A percentile compares a stretch with the other conserved stretches of the same genome.
Conservation (phyloP, 2,329 filamentous ascomycete species). For the Stachybotrys elegans region DNA sequence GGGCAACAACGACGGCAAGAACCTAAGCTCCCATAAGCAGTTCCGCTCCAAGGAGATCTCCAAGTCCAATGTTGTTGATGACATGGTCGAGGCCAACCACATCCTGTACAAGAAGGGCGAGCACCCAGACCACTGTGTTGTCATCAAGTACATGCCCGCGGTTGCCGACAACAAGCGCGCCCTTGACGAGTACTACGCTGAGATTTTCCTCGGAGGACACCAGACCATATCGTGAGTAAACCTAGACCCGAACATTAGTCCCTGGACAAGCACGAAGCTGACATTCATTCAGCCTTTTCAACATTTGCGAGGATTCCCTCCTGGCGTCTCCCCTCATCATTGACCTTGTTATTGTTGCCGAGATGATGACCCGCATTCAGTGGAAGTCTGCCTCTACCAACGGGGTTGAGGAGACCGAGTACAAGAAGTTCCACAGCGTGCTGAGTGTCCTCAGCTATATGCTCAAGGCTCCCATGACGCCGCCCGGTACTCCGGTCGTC, state of each 20-base stretch:
- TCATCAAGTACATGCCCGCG: conserved; percentile 99
- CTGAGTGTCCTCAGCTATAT: conserved; percentile 98
- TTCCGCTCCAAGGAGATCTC: conserved; percentile 99
- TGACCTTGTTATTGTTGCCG: conserved; percentile 84
- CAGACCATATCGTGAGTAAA: conserved; percentile 81
- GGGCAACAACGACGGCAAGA: conserved; percentile 99
- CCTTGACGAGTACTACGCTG: conserved; percentile 96
- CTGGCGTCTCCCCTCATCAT: conserved; percentile 96
- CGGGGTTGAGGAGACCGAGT: conserved; percentile 56
- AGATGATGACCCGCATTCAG: conserved; percentile 98
- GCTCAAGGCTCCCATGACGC: conserved; percentile 93
- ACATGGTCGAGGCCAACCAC: conserved; percentile 96
- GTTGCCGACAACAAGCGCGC: conserved; percentile 99
- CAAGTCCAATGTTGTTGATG: conserved; percentile 98
- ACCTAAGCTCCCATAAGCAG: conserved; percentile 93
- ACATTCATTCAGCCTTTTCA: conserved; percentile 69
- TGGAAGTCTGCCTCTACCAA: conserved; percentile 65
- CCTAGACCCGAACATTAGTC: neutral
- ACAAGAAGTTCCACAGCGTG: conserved; percentile 93
- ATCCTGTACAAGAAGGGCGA: conserved; percentile 88
- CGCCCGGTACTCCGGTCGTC: conserved; percentile 89
- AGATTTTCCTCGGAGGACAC: conserved; percentile 98
- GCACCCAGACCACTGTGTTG: conserved; percentile 95
- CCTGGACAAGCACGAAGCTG: conserved; percentile 6
- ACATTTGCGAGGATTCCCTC: conserved; percentile 97